A percentile compares a stretch with the other conserved stretches of the same genome.
These are phyloP conservation scores for Neurospora sp. DNA, from an alignment of 495 filamentous ascomycete genomes.

Conservation along the genomic window DNA sequence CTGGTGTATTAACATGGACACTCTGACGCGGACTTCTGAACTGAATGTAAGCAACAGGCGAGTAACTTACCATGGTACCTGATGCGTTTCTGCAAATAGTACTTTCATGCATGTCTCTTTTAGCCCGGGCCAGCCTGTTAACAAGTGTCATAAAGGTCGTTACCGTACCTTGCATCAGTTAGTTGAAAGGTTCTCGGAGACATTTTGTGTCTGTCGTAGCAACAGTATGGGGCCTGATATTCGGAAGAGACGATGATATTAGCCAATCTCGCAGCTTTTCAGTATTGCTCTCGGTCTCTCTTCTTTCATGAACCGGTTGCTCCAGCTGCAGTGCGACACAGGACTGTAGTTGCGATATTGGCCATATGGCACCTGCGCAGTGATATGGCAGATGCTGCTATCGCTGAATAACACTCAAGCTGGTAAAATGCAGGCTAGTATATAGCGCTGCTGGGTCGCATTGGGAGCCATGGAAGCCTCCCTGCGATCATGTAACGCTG, in stretches of 20 bases:
- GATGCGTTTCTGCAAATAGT: background rate
- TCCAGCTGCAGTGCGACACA: conserved; percentile 17
- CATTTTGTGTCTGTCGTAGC: background rate
- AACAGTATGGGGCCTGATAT: background rate
- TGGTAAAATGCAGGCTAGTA: conserved; percentile 30
- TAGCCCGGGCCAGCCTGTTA: background rate
- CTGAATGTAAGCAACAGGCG: background rate
- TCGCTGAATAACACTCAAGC: conserved; percentile 20
- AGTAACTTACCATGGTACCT: background rate
- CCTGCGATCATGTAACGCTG: conserved; percentile 24
- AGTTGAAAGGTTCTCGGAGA: background rate
- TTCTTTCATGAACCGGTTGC: conserved; percentile 16
- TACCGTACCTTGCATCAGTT: background rate
- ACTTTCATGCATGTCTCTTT: background rate
- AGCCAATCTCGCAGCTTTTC: conserved; percentile 4
- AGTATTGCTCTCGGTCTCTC: background rate
- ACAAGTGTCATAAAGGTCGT: background rate
- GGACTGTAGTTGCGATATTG: conserved; percentile 16
- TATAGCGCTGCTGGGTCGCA: conserved; percentile 7
- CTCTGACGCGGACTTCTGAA: background rate
- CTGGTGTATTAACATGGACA: background rate
- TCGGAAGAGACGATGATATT: conserved; percentile 3
- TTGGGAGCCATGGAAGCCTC: conserved; percentile 10
- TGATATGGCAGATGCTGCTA: conserved; percentile 9
- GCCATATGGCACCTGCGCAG: conserved; percentile 13